Conservation (phyloP, 2,329 filamentous ascomycete species). For the Aspergillus sp. region DNA sequence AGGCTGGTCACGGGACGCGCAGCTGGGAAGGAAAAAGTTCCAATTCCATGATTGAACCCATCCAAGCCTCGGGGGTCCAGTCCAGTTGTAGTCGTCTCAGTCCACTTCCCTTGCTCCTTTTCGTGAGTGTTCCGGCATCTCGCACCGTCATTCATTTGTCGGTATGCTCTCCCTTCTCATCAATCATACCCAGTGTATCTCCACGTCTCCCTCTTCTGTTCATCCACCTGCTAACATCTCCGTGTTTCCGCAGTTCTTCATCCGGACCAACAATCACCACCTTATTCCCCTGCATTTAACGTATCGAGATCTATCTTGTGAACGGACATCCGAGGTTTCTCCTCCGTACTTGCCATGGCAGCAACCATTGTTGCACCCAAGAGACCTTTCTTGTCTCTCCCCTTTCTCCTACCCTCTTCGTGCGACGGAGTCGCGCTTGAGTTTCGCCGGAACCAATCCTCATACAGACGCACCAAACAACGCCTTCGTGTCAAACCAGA, state of each 20-base stretch:
- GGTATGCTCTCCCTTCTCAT: neutral
- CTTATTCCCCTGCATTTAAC: no score
- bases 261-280: no score
- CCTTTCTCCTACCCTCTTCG: conserved; percentile 40
- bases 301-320: no score
- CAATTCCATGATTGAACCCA: neutral
- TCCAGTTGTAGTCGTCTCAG: no score
- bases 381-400: conserved; percentile 34
- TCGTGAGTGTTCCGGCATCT: no score
- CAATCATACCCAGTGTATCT: neutral
- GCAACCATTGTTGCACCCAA: conserved; percentile 27
- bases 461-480: conserved; percentile 50
- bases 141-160: neutral
- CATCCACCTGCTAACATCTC: neutral
- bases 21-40: neutral
- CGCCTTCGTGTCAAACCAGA: conserved; percentile 52
- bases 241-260: no score
- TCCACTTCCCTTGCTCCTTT: no score
- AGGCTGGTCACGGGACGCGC: neutral
- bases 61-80: neutral
- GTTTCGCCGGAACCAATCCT: conserved; percentile 46
- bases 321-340: no score
- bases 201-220: neutral
- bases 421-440: conserved; percentile 30
- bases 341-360: conserved; percentile 21